Evolutionary conservation across 208 protist genomes (phyloP), one percentile per base, ranked within the genome.

Genomic region (Kentomonas sorsogonicus): DNA sequence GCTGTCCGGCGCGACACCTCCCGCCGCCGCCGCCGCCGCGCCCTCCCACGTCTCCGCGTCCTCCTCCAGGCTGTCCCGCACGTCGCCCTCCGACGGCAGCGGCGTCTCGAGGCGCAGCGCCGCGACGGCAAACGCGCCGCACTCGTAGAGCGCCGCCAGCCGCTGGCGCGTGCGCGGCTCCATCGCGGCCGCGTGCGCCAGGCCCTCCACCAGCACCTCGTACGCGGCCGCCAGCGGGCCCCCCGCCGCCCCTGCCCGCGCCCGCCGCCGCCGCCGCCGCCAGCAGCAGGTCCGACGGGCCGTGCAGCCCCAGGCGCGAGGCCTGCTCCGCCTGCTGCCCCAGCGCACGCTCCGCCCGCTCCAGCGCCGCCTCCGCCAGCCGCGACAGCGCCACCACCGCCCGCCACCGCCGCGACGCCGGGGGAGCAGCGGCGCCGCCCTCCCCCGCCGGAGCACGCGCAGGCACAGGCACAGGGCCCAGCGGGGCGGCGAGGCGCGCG

Each of bases 301-400:
- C 71, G 69, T 93, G 81, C 1, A 83, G 66, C 1, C 79, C 76
- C 10, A 92, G 63, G 5, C 48, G 33, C 2, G 50, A 44, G 18
- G 53, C 68, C 55, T 86, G 79, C 58, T 89, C 78, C 11, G 75
- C 74, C 22, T 78, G 78, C 31, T 86, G 76, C 20, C 79, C 69
- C 52, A 93, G 59, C 1, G 67, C 70, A 29, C 60, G 55, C 53
- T 88, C 66, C 3, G 89, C 41, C 11, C 86, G 86, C 43, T 77
- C 72, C 18, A 90, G 41, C 0, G 86, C 74, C 16, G 88, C 56
- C 15, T 30, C 43, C 10, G 89, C 43, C 33, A 90, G 72, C 6
- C 80, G 74, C n/a, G 62, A 74, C 31, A 76, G 53, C 0, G 80
- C 63, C 34, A 90, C 44, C 2, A 93, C 40, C 15, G 74, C 74